Evolutionary conservation across 805 yeast genomes (phyloP).

Genomic region (Saccharomycopsis selenospora): DNA sequence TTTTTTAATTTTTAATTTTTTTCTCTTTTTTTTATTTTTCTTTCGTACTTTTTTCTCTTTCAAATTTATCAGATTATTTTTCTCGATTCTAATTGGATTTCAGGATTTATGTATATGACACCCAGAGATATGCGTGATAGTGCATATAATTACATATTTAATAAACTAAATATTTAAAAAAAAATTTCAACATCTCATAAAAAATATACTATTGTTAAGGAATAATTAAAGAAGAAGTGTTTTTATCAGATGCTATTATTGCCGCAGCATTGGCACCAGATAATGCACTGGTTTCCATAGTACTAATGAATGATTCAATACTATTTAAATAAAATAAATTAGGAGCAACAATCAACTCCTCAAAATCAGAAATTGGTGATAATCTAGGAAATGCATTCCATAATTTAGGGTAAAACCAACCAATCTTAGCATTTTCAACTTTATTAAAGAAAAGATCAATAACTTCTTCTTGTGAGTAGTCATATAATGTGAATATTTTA

Average conservation of each 20-base stretch:
- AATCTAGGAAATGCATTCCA: slow-evolving; percentile 43
- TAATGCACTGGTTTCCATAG: slow-evolving; percentile 46
- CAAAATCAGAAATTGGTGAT: slow-evolving; percentile 27
- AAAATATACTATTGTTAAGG: too few relatives aligned
- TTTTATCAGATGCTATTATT: slow-evolving; percentile 29
- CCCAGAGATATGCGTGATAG: too few relatives aligned
- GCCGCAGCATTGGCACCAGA: slow-evolving; percentile 46
- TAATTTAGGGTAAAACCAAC: slow-evolving; percentile 28
- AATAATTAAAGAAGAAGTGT: slow-evolving; percentile 24
- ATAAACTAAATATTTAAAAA: too few relatives aligned
- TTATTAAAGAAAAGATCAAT: slow-evolving; percentile 25
- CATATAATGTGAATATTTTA: slow-evolving; percentile 34
- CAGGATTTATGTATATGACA: too few relatives aligned
- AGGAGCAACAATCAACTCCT: slow-evolving; percentile 27
- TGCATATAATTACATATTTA: too few relatives aligned
- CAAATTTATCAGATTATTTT: too few relatives aligned
- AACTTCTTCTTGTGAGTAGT: slow-evolving; percentile 5
- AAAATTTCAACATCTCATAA: too few relatives aligned
- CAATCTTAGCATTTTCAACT: slow-evolving; percentile 21
- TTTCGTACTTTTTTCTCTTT: neutral
- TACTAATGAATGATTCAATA: slow-evolving; percentile 41
- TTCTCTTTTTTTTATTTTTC: neutral
- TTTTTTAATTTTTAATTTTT: neutral
- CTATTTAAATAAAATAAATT: slow-evolving; percentile 38
- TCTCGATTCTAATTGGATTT: slow-evolving; percentile 2